phyloP scores from a whole-genome alignment of 441 rosid species.

The Corymbia citriodora region DNA sequence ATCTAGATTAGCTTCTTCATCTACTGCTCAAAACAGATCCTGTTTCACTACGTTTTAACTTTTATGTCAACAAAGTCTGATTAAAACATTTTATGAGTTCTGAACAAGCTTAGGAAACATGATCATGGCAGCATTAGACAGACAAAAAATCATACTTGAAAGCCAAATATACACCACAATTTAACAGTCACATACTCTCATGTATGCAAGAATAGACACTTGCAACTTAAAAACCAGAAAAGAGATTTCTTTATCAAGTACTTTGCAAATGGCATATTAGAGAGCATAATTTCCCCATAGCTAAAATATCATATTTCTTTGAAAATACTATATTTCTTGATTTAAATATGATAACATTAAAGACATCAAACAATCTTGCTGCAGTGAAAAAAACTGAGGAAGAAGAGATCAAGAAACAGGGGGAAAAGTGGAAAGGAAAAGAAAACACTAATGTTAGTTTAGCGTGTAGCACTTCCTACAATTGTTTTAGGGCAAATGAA shows the following conservation, averaged over 20 bases:
- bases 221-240: no score
- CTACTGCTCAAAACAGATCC: background rate
- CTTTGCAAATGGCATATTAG: no score
- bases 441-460: no score
- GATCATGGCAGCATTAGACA: background rate
- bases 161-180: rapidly evolving
- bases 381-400: background rate
- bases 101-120: background rate
- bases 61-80: background rate
- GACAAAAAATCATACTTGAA: background rate
- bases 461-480: background rate
- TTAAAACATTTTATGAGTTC: background rate
- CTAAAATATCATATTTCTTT: background rate
- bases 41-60: background rate
- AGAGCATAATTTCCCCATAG: background rate
- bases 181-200: no score
- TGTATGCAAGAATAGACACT: no score
- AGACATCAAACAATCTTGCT: background rate
- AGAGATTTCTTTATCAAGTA: no score
- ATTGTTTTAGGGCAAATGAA: background rate
- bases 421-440: no score
- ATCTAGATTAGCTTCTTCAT: background rate
- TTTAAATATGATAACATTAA: background rate
- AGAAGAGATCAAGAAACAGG: no score
- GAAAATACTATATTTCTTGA: background rate